A percentile compares a stretch with the other conserved stretches of the same genome.
These are phyloP conservation scores for Gossypium schwendimanii DNA, from an alignment of 441 rosid genomes.

Conservation along the genomic window DNA sequence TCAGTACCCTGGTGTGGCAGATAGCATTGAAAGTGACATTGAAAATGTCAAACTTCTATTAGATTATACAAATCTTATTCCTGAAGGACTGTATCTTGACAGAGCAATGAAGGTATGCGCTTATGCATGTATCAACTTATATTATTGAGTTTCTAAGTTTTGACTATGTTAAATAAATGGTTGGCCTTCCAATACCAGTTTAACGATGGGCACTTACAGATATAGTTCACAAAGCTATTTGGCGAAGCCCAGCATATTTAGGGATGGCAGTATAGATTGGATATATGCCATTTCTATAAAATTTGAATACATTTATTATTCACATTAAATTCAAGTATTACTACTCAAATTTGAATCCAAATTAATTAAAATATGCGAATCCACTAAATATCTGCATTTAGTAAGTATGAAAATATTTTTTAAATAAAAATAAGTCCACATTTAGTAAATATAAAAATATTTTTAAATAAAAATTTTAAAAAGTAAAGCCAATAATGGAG, in stretches of 20 bases:
- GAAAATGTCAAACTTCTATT: slow-evolving; percentile 82
- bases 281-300: no score
- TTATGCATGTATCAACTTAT: background rate
- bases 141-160: background rate
- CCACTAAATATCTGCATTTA: no score
- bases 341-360: no score
- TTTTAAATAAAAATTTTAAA: no score
- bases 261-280: no score
- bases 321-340: no score
- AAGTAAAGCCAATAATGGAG: no score
- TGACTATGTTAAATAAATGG: background rate
- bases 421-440: no score
- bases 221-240: background rate
- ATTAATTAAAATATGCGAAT: no score
- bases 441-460: no score
- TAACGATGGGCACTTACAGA: background rate
- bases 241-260: background rate
- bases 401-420: no score
- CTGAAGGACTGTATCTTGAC: slow-evolving; percentile 83
- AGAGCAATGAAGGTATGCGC: slow-evolving; percentile 78
- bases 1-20: slow-evolving; percentile 96
- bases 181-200: slow-evolving; percentile 5
- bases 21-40: slow-evolving; percentile 89
- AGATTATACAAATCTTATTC: slow-evolving; percentile 77
- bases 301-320: no score